Evolutionary conservation across 208 protist species (phyloP).

Genomic region (Entamoeba dispar): DNA sequence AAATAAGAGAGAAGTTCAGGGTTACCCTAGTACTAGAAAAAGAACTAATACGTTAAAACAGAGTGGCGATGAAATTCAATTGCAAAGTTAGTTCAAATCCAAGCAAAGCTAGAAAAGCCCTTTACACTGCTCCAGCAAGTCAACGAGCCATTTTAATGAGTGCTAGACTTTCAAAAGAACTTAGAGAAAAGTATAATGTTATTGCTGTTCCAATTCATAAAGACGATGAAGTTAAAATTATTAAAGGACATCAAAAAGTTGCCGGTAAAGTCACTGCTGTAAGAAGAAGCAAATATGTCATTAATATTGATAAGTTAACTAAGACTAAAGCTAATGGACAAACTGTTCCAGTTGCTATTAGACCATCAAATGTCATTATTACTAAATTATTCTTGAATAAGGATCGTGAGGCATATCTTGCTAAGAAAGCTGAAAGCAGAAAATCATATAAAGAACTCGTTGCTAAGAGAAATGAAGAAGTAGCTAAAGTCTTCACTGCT

Average conservation of each 20-base stretch:
- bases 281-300: slow-evolving; percentile 91
- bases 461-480: background rate
- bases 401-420: slow-evolving; percentile 81
- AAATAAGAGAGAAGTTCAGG: too few species aligned
- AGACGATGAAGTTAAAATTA: slow-evolving; percentile 86
- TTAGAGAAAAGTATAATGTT: slow-evolving; percentile 87
- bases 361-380: slow-evolving; percentile 94
- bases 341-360: slow-evolving; percentile 44
- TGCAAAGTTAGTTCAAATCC: slow-evolving; percentile 49
- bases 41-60: too few species aligned
- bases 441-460: slow-evolving; percentile 41
- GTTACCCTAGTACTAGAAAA: too few species aligned
- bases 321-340: slow-evolving; percentile 67
- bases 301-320: slow-evolving; percentile 89
- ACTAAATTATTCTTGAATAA: slow-evolving; percentile 92
- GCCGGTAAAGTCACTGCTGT: slow-evolving; percentile 79
- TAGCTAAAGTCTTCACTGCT: background rate
- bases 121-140: slow-evolving; percentile 86
- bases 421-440: slow-evolving; percentile 60
- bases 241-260: slow-evolving; percentile 70
- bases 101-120: slow-evolving; percentile 87
- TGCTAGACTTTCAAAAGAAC: slow-evolving; percentile 84
- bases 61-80: slow-evolving; percentile 11
- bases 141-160: slow-evolving; percentile 84
- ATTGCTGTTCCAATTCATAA: slow-evolving; percentile 84